These are phyloP conservation scores for Leucocoprinus sp. DNA, from an alignment of 768 basidiomycete genomes.

Conservation along the genomic window DNA sequence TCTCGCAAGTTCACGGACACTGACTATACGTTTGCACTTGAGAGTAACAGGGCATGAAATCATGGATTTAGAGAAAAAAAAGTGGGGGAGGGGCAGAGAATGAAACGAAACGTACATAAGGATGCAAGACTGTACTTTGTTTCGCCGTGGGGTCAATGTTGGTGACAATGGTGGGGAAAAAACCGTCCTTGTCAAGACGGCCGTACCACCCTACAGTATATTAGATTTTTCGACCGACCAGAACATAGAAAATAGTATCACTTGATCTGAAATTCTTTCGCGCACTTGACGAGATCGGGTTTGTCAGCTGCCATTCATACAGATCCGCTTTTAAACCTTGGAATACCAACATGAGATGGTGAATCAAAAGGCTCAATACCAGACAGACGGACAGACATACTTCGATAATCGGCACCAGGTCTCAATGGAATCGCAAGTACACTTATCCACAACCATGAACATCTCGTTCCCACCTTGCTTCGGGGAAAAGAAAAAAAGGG, in stretches of 20 bases:
- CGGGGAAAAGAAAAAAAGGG: too few relatives aligned
- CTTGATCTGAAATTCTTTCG: slow-evolving; percentile 44
- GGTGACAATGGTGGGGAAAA: slow-evolving; percentile 70
- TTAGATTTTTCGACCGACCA: background rate
- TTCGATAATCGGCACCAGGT: slow-evolving; percentile 55
- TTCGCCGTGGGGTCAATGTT: slow-evolving; percentile 77
- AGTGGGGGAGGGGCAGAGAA: background rate
- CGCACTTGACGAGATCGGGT: slow-evolving; percentile 53
- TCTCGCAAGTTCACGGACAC: slow-evolving; percentile 69
- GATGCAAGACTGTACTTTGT: slow-evolving; percentile 62
- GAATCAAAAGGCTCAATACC: background rate
- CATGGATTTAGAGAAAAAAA: too few relatives aligned
- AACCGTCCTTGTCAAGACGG: slow-evolving; percentile 44
- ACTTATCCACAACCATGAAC: too few relatives aligned
- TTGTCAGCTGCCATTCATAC: slow-evolving; percentile 52
- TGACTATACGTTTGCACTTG: slow-evolving; percentile 63
- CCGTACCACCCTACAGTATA: slow-evolving; percentile 37
- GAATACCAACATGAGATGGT: background rate
- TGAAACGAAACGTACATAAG: slow-evolving; percentile 37
- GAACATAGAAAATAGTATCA: slow-evolving; percentile 14
- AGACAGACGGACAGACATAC: slow-evolving; percentile 27
- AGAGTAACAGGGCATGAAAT: background rate
- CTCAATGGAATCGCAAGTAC: slow-evolving; percentile 51
- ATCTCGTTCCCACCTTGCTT: too few relatives aligned
- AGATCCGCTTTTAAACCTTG: slow-evolving; percentile 36